A percentile compares a stretch with the other conserved stretches of the same genome.
Conservation (phyloP, 2,329 filamentous ascomycete genomes). For the Xylaria sp. region DNA sequence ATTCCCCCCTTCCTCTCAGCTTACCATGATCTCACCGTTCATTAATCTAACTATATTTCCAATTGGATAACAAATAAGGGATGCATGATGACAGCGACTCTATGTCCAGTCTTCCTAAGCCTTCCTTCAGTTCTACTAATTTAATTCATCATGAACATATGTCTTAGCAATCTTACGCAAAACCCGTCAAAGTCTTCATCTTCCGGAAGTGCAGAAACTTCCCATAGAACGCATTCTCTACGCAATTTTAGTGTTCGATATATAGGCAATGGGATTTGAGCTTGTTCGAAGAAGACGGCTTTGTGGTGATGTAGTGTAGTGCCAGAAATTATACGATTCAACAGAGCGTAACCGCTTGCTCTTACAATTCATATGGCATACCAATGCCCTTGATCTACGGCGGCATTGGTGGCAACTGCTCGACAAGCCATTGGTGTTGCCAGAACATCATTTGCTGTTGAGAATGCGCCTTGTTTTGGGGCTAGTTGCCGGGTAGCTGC, state of each 20-base stretch:
- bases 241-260: too few relatives aligned
- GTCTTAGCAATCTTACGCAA: not conserved
- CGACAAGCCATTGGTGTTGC: not conserved
- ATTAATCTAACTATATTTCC: not conserved
- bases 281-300: not conserved
- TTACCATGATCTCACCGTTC: not conserved
- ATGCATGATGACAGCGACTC: not conserved
- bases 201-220: not conserved
- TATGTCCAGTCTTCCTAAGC: not conserved
- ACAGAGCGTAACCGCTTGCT: not conserved
- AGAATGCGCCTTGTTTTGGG: not conserved
- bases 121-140: not conserved
- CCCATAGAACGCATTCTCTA: not conserved
- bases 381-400: not conserved
- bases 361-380: not conserved
- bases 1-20: not conserved
- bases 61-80: not conserved
- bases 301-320: not conserved
- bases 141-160: not conserved
- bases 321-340: too few relatives aligned
- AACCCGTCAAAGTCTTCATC: not conserved
- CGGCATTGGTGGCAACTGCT: not conserved
- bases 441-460: not conserved
- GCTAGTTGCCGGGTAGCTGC: not conserved
- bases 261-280: too few relatives aligned